A percentile compares a stretch with the other conserved stretches of the same genome.
These are phyloP conservation scores for Lachnellula occidentalis DNA, from an alignment of 2,329 filamentous ascomycete species.

Conservation along the genomic window DNA sequence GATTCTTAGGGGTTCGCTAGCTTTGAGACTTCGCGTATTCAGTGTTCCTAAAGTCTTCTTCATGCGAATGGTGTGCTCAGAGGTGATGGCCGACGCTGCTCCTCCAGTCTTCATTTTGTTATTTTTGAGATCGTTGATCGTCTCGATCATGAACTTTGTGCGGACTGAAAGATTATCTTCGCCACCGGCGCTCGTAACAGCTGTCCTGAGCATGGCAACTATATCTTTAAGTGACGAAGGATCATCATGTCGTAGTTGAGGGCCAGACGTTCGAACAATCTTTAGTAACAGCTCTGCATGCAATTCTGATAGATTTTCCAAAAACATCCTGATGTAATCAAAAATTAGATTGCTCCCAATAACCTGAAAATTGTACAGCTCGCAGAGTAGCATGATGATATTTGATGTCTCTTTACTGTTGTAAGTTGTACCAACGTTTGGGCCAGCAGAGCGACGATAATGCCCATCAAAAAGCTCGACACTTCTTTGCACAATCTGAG, in stretches of 20 bases:
- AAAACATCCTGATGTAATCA: constrained; percentile 78
- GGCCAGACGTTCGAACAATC: constrained; percentile 75
- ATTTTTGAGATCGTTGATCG: constrained; percentile 90
- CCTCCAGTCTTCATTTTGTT: constrained; percentile 77
- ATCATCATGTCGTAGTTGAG: constrained; percentile 82
- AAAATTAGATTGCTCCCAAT: constrained; percentile 79
- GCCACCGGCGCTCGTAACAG: constrained; percentile 62
- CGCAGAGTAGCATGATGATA: constrained; percentile 73
- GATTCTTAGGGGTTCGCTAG: constrained; percentile 75
- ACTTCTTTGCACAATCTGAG: constrained; percentile 73
- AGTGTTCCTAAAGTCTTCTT: constrained; percentile 80
- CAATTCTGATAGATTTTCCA: constrained; percentile 70
- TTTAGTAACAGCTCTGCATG: constrained; percentile 86
- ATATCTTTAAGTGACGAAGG: constrained; percentile 85
- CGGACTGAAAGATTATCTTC: constrained; percentile 71
- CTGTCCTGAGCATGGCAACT: constrained; percentile 69
- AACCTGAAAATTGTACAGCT: constrained; percentile 90
- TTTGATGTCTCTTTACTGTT: constrained; percentile 64
- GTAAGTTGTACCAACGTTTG: constrained; percentile 18
- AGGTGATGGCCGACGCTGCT: constrained; percentile 64
- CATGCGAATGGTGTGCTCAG: constrained; percentile 82
- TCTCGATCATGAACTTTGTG: constrained; percentile 97
- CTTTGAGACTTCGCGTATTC: constrained; percentile 62
- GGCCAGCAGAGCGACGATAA: constrained; percentile 42
- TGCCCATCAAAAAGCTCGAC: constrained; percentile 68